These are phyloP conservation scores for Cercospora berteroae DNA, from an alignment of 2,329 filamentous ascomycete genomes.

Conservation along the genomic window DNA sequence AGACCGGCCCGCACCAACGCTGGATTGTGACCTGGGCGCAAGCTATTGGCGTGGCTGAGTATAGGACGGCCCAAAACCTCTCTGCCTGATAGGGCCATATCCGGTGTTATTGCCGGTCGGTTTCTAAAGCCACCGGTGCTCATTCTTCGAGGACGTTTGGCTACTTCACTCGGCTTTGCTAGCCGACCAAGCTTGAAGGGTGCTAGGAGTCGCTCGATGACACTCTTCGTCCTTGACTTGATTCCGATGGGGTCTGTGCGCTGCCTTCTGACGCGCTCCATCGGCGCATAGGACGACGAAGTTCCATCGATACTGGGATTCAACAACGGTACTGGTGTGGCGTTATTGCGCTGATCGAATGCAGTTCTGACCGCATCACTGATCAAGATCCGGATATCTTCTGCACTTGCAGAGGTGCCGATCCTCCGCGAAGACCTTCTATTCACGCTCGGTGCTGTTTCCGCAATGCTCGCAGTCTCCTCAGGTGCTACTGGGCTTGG, in stretches of 20 bases:
- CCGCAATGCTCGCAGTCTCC: background rate
- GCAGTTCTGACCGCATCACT: background rate
- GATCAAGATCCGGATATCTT: background rate
- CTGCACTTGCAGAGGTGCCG: background rate
- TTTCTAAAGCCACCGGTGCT: conserved; percentile 1
- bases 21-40: conserved; percentile 10
- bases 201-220: background rate
- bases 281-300: background rate
- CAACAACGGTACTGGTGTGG: background rate
- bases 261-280: background rate
- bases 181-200: conserved; percentile 2
- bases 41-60: conserved; percentile 8
- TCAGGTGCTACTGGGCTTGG: background rate
- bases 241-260: background rate
- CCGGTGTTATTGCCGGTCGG: background rate
- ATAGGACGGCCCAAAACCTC: background rate
- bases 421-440: background rate
- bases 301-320: background rate
- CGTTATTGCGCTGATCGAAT: background rate
- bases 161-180: background rate
- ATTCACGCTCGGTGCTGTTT: background rate
- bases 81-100: background rate
- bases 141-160: conserved; percentile 3
- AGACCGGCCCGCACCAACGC: background rate
- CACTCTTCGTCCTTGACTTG: background rate